Evolutionary conservation across 73 alveolate species (phyloP).

Genomic region (Blepharisma stoltei): DNA sequence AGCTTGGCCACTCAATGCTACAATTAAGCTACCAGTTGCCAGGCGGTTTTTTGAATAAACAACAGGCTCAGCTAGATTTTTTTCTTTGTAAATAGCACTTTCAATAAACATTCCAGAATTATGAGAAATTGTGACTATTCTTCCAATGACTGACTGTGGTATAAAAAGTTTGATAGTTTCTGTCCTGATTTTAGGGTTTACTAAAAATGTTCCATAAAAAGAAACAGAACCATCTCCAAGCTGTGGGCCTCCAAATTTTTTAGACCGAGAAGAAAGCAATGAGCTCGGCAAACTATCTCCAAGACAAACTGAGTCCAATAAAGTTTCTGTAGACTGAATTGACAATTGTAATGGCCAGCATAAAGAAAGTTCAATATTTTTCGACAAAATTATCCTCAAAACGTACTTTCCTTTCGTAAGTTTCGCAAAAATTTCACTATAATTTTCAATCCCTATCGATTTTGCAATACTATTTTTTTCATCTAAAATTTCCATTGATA

Average conservation of each 20-base stretch:
- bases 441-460: background rate
- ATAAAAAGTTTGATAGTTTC: too few relatives aligned
- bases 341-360: background rate
- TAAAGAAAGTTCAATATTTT: background rate
- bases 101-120: too few relatives aligned
- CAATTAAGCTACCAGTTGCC: background rate
- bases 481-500: background rate
- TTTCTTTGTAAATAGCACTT: background rate
- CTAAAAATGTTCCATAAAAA: background rate
- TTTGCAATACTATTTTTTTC: background rate
- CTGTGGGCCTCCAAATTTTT: constrained; percentile 22
- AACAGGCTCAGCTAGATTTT: background rate
- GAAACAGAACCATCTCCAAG: background rate
- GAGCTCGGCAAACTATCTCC: background rate
- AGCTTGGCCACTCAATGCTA: background rate
- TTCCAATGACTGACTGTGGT: too few relatives aligned
- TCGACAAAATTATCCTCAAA: background rate
- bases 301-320: background rate
- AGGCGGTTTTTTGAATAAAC: background rate
- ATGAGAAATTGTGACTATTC: too few relatives aligned
- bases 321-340: background rate
- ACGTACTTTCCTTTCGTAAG: background rate
- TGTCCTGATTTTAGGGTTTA: too few relatives aligned
- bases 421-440: background rate
- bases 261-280: background rate